Base-by-base conservation (phyloP, 2,329 filamentous ascomycete species). In the Aureobasidium sp. region DNA sequence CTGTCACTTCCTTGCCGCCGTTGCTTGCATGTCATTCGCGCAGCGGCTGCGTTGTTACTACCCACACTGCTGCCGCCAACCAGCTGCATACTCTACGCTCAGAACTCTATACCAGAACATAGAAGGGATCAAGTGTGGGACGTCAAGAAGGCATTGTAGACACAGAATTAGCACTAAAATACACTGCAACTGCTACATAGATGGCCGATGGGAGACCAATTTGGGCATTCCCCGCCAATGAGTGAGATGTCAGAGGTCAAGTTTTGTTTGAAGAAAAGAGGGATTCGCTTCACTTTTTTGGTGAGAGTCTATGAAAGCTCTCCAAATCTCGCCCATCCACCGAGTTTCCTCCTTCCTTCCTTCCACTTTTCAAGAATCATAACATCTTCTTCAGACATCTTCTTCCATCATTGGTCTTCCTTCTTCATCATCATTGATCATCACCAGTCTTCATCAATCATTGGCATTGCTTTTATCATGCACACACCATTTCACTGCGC, bases 361-460 rank as follows among this genome's bases (percentile, higher is more conserved):
- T 29, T 55, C 51, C 37, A 55, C 51, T 26, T 3, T 20, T 32
- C 50, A 37, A 39, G 3, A 53, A 53, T 36, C 50, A 52, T 34
- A 6, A 24, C 24, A 20, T 32, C 52, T 17, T 32, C 37, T 32
- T 44, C 17, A 20, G 27, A 20, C 37, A 44, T 44, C 51, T 48
- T 44, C 52, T 55, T 55, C 34, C 36, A 55, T 41, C 37, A 44
- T 56, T 27, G 7, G 24, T 41, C 51, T 37, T 53, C 51, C 34
- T 27, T 41, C 52, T 56, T 44, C 37, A 55, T 53, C 51, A 55
- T 55, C 37, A 5, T 37, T 37, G 12, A 5, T 41, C 50, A 20
- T 53, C 51, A 24, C 26, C n/a, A 47, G 29, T 53, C 36, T 51
- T 51, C 57, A 51, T 51, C 46, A 59, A 41, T 50, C 44, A 59